Percentiles rank a stretch among this genome's conserved stretches.
Evolutionary conservation across 768 basidiomycete genomes (phyloP).

Genomic region (Suillus placidus): DNA sequence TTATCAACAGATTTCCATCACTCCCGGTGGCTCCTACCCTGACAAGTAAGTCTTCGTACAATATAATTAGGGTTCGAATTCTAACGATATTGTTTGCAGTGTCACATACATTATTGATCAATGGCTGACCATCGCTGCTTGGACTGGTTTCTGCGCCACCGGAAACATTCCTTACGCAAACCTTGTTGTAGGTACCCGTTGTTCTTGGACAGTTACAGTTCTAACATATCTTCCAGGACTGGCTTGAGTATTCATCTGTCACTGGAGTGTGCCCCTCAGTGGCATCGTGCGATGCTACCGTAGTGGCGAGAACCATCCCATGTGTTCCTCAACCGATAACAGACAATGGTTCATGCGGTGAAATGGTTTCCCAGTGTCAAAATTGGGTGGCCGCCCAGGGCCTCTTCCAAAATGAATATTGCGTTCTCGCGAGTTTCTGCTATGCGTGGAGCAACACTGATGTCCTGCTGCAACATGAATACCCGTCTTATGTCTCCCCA

Average conservation of each 20-base stretch:
- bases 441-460: slow-evolving; percentile 26
- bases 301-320: slow-evolving; percentile 7
- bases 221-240: slow-evolving; percentile 19
- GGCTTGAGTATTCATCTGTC: slow-evolving; percentile 25
- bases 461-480: slow-evolving; percentile 20
- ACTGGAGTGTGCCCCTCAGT: slow-evolving; percentile 23
- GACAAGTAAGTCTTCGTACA: slow-evolving; percentile 14
- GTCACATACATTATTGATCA: slow-evolving; percentile 12
- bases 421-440: slow-evolving; percentile 28
- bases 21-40: slow-evolving; percentile 23
- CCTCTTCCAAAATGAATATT: slow-evolving; percentile 28
- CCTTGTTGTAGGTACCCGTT: slow-evolving; percentile 16
- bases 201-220: background rate
- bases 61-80: background rate
- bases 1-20: slow-evolving; percentile 22
- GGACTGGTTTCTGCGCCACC: slow-evolving; percentile 26
- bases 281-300: slow-evolving; percentile 14
- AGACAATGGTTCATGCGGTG: slow-evolving; percentile 25
- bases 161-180: slow-evolving; percentile 25
- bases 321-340: slow-evolving; percentile 25
- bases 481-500: slow-evolving; percentile 11
- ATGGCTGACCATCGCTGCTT: slow-evolving; percentile 26
- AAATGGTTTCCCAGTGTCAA: slow-evolving; percentile 20
- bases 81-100: slow-evolving; percentile 6
- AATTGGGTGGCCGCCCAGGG: slow-evolving; percentile 23